A percentile compares a stretch with the other conserved stretches of the same genome.
Evolutionary conservation across 1,139 yeast genomes (phyloP).

Genomic region (Zygoascus meyerae): DNA sequence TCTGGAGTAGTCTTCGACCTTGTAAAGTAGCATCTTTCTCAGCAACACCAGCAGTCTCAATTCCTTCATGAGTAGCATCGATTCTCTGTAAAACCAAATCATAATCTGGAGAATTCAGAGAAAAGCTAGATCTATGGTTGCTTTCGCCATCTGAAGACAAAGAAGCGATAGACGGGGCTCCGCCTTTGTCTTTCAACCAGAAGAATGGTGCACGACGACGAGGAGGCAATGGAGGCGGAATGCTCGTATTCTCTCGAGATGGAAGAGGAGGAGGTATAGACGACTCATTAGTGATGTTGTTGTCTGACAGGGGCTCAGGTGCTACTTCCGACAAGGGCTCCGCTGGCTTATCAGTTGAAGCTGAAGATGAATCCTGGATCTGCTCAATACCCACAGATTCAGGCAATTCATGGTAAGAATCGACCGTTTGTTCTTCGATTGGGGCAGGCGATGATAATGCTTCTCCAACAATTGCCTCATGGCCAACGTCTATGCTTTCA

Average conservation of each 20-base stretch:
- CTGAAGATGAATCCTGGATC: no score
- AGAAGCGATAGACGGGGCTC: constrained; percentile 27
- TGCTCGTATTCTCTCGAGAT: background rate
- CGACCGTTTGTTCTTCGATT: no score
- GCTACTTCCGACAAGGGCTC: no score
- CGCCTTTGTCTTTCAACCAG: constrained; percentile 27
- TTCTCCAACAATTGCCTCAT: background rate
- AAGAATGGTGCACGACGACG: constrained; percentile 32
- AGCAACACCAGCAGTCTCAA: constrained; percentile 31
- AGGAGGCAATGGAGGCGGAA: constrained; percentile 29
- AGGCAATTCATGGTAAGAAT: no score
- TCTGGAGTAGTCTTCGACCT: constrained; percentile 58
- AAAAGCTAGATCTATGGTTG: constrained; percentile 15
- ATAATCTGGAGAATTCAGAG: constrained; percentile 32
- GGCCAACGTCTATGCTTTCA: background rate
- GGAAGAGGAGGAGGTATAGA: background rate
- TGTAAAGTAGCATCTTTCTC: constrained; percentile 47
- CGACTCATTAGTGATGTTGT: no score
- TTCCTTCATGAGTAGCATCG: constrained; percentile 44
- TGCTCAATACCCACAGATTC: no score
- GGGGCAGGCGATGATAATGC: no score
- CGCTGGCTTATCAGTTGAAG: no score
- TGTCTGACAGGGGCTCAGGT: no score
- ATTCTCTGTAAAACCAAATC: constrained; percentile 46
- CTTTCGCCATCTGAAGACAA: constrained; percentile 36